Evolutionary conservation across 495 filamentous ascomycete species (phyloP).

Genomic region (Xeromyces bisporus): DNA sequence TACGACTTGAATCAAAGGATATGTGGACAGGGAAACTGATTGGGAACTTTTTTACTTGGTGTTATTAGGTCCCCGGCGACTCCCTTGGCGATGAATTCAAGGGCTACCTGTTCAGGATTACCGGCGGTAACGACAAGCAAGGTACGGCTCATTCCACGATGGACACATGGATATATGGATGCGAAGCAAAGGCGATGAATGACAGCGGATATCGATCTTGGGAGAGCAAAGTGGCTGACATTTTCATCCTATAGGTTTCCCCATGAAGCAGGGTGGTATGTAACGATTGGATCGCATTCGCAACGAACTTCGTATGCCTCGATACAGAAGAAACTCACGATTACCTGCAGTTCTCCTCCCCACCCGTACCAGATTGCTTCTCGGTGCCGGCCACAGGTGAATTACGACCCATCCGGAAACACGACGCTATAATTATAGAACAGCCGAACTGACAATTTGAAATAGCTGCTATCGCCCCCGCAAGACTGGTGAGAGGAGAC

Average conservation of each 20-base stretch:
- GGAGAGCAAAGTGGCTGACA: slow-evolving; percentile 12
- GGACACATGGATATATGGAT: neutral
- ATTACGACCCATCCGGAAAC: neutral
- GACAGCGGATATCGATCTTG: neutral
- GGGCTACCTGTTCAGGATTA: slow-evolving; percentile 82
- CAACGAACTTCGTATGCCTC: slow-evolving; percentile 3
- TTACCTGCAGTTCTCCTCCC: slow-evolving; percentile 53
- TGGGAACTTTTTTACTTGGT: slow-evolving; percentile 13
- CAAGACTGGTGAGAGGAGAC: slow-evolving; percentile 94
- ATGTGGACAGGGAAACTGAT: slow-evolving; percentile 15
- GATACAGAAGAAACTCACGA: slow-evolving; percentile 15
- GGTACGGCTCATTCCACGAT: slow-evolving; percentile 25
- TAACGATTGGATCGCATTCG: slow-evolving; percentile 10
- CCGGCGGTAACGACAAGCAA: slow-evolving; percentile 99
- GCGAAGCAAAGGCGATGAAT: neutral
- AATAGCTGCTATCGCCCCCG: slow-evolving; percentile 96
- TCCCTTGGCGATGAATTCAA: slow-evolving; percentile 95
- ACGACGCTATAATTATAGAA: too few relatives aligned
- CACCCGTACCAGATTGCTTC: slow-evolving; percentile 89
- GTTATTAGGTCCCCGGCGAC: slow-evolving; percentile 48
- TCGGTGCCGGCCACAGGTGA: slow-evolving; percentile 53
- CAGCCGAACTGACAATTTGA: neutral
- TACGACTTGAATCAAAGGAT: slow-evolving; percentile 1
- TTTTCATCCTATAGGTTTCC: slow-evolving; percentile 45
- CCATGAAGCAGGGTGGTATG: slow-evolving; percentile 96